Percentiles rank a stretch among this genome's conserved stretches.
Evolutionary conservation across 2,329 filamentous ascomycete genomes (phyloP).

Genomic region (Epichloe coenophiala): DNA sequence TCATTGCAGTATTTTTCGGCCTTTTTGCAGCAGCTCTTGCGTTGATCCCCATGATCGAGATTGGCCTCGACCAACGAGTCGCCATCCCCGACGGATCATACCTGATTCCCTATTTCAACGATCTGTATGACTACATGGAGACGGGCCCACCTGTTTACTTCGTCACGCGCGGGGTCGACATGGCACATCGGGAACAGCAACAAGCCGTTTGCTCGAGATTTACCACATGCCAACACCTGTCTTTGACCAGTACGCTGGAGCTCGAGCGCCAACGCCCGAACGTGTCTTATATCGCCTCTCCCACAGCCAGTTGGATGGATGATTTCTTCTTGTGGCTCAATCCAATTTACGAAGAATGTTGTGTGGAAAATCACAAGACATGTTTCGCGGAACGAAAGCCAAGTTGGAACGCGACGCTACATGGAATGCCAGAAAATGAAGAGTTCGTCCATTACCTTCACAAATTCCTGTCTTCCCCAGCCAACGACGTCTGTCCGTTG

Average conservation of each 20-base stretch:
- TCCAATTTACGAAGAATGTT: constrained; percentile 59
- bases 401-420: constrained; percentile 77
- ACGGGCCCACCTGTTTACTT: constrained; percentile 93
- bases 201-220: constrained; percentile 83
- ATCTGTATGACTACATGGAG: constrained; percentile 84
- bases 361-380: constrained; percentile 52
- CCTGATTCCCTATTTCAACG: constrained; percentile 90
- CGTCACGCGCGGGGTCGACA: constrained; percentile 69
- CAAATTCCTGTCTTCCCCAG: constrained; percentile 70
- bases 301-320: constrained; percentile 90
- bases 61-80: constrained; percentile 88
- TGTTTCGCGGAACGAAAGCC: constrained; percentile 72
- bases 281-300: constrained; percentile 75
- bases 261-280: constrained; percentile 84
- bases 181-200: constrained; percentile 62
- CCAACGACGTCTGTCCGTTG: constrained; percentile 71
- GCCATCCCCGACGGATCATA: constrained; percentile 91
- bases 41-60: constrained; percentile 67
- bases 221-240: constrained; percentile 72
- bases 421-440: constrained; percentile 83
- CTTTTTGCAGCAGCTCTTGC: constrained; percentile 77
- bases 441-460: constrained; percentile 81
- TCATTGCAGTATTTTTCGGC: constrained; percentile 74
- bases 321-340: constrained; percentile 98
- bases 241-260: constrained; percentile 80